phyloP scores from a whole-genome alignment of 179 eudicot genomes.

The Carnegiea gigantea region DNA sequence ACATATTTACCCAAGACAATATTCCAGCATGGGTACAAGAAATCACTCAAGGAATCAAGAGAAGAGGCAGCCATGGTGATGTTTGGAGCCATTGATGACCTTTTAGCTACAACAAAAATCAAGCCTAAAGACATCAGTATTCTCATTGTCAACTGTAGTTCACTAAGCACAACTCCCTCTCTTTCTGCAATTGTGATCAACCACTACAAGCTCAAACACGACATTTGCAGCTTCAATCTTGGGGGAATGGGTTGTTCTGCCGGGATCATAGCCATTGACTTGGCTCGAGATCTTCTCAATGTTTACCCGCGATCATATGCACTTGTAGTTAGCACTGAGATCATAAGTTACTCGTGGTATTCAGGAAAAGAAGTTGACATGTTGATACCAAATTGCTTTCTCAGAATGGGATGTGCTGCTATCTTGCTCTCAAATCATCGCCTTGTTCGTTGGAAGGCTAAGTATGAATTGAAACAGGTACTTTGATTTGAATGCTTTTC shows the following conservation, averaged over 20 bases:
- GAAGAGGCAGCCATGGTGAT: slow-evolving; percentile 67
- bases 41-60: slow-evolving; percentile 45
- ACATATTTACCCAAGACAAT: slow-evolving; percentile 59
- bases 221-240: slow-evolving; percentile 57
- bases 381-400: slow-evolving; percentile 67
- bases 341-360: slow-evolving; percentile 55
- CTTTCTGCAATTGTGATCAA: slow-evolving; percentile 75
- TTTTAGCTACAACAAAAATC: slow-evolving; percentile 45
- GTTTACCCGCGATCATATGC: slow-evolving; percentile 56
- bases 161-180: slow-evolving; percentile 67
- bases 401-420: slow-evolving; percentile 71
- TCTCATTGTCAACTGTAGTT: slow-evolving; percentile 61
- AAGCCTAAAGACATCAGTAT: slow-evolving; percentile 49
- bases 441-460: slow-evolving; percentile 53
- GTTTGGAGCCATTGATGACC: slow-evolving; percentile 60
- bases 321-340: slow-evolving; percentile 63
- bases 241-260: slow-evolving; percentile 90
- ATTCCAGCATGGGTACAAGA: slow-evolving; percentile 41
- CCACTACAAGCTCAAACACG: slow-evolving; percentile 63
- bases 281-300: slow-evolving; percentile 56
- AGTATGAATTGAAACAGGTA: slow-evolving; percentile 74
- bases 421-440: slow-evolving; percentile 56
- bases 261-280: slow-evolving; percentile 55
- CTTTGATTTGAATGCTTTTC: neutral
- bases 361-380: slow-evolving; percentile 55